Percentiles rank a stretch among this genome's conserved stretches.
These are phyloP conservation scores for Dillenia suffruticosa DNA, from an alignment of 164 flowering plant species.

Conservation along the genomic window DNA sequence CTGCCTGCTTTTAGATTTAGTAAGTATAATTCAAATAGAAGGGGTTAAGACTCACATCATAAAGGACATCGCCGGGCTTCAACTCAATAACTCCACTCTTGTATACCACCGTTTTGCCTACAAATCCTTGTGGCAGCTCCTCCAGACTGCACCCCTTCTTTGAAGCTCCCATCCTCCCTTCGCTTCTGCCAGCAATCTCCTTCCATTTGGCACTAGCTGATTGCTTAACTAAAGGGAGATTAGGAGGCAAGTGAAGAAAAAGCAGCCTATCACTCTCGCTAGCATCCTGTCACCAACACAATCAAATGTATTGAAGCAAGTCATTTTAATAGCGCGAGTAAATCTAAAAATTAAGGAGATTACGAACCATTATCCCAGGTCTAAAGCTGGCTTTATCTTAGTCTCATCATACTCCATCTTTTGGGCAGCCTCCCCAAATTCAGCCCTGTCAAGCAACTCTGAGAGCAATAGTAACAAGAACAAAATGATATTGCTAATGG, in stretches of 20 bases:
- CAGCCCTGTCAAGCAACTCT: slow-evolving; percentile 52
- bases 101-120: slow-evolving; percentile 87
- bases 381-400: slow-evolving; percentile 44
- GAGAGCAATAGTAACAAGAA: slow-evolving; percentile 11
- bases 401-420: slow-evolving; percentile 41
- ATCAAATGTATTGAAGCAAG: neutral
- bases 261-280: slow-evolving; percentile 31
- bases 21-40: neutral
- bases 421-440: slow-evolving; percentile 24
- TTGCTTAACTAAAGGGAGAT: slow-evolving; percentile 38
- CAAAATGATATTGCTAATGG: neutral
- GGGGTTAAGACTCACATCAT: slow-evolving; percentile 54
- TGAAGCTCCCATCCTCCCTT: slow-evolving; percentile 3
- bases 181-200: slow-evolving; percentile 18
- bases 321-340: neutral
- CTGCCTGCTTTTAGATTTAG: neutral
- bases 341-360: slow-evolving; percentile 2
- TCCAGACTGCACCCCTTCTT: slow-evolving; percentile 31
- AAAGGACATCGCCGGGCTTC: slow-evolving; percentile 60
- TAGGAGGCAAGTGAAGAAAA: slow-evolving; percentile 59
- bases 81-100: slow-evolving; percentile 78
- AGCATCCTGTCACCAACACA: slow-evolving; percentile 36
- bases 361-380: slow-evolving; percentile 67
- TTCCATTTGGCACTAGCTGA: slow-evolving; percentile 30
- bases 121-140: slow-evolving; percentile 48